Evolutionary conservation across 768 basidiomycete genomes (phyloP).

Genomic region (Lenzites betulinus): DNA sequence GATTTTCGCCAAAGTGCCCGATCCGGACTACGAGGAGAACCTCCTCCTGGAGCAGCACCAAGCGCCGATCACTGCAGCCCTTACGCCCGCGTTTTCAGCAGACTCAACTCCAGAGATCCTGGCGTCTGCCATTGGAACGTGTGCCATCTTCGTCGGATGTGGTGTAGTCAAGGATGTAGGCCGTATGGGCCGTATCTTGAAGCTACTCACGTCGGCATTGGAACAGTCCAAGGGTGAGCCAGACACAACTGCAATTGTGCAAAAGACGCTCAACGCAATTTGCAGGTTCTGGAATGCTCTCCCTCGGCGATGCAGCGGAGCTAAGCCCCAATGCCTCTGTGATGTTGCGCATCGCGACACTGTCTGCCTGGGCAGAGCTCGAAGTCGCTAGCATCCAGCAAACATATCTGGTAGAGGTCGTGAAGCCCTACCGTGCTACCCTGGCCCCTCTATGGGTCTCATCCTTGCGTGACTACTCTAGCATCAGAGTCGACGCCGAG

Average conservation of each 20-base stretch:
- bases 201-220: conserved; percentile 81
- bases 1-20: conserved; percentile 85
- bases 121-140: conserved; percentile 89
- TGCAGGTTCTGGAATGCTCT: conserved; percentile 78
- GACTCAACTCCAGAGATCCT: conserved; percentile 96
- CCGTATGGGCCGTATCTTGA: conserved; percentile 93
- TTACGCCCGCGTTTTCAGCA: conserved; percentile 94
- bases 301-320: conserved; percentile 84
- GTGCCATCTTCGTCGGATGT: conserved; percentile 93
- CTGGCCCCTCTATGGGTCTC: conserved; percentile 88
- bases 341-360: conserved; percentile 89
- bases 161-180: conserved; percentile 89
- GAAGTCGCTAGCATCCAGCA: conserved; percentile 77
- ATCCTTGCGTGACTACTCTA: conserved; percentile 88
- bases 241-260: neutral
- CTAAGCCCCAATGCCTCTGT: conserved; percentile 93
- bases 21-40: conserved; percentile 90
- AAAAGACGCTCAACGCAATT: neutral
- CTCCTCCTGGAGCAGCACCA: conserved; percentile 95
- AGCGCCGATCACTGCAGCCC: conserved; percentile 95
- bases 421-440: conserved; percentile 74
- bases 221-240: conserved; percentile 84
- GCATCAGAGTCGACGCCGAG: conserved; percentile 87
- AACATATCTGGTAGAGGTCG: conserved; percentile 74
- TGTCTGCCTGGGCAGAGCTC: conserved; percentile 95